These are phyloP conservation scores for Pholiota microspora DNA, from an alignment of 768 basidiomycete genomes.

Conservation along the genomic window DNA sequence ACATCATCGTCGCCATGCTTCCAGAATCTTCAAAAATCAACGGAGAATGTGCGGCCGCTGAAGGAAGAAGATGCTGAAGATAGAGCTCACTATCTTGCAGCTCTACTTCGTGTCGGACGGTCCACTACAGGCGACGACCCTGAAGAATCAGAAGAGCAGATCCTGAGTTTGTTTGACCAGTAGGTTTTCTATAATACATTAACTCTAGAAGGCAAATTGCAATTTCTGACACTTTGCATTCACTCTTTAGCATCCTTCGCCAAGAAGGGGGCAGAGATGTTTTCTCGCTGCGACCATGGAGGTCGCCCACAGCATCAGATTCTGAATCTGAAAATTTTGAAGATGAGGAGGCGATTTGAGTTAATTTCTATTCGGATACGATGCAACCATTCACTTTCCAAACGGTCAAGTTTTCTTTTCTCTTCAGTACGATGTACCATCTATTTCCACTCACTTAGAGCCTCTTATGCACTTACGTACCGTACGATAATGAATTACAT, in stretches of 20 bases:
- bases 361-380: background rate
- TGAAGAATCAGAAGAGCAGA: conserved; percentile 42
- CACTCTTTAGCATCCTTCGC: conserved; percentile 48
- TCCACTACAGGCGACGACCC: conserved; percentile 19
- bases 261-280: conserved; percentile 58
- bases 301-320: conserved; percentile 27
- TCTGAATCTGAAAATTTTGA: conserved; percentile 14
- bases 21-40: conserved; percentile 42
- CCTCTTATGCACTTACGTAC: background rate
- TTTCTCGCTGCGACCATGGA: conserved; percentile 45
- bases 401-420: no score
- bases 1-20: conserved; percentile 53
- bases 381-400: no score
- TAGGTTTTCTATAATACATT: conserved; percentile 30
- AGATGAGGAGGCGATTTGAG: background rate
- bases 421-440: no score
- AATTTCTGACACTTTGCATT: conserved; percentile 1
- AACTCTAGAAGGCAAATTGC: no score
- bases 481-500: no score
- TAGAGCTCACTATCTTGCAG: conserved; percentile 33
- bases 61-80: conserved; percentile 31
- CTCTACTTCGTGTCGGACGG: conserved; percentile 27
- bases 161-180: conserved; percentile 74
- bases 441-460: background rate
- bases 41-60: conserved; percentile 46